Evolutionary conservation across 306 rosid genomes (phyloP).

Genomic region (Begonia masoniana): DNA sequence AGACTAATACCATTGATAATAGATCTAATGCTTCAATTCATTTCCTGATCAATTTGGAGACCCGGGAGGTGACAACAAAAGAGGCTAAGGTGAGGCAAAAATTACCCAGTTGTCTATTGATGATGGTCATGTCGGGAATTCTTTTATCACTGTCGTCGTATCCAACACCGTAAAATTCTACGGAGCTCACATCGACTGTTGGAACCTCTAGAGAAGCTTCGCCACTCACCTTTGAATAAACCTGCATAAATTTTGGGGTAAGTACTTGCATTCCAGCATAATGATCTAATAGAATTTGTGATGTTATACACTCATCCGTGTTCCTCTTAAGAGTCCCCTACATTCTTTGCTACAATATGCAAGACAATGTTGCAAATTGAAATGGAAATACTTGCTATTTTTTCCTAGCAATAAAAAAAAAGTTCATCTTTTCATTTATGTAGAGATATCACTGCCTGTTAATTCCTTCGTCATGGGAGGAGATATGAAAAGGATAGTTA

Average conservation of each 20-base stretch:
- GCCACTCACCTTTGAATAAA: slow-evolving; percentile 62
- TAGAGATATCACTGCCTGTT: too few species aligned
- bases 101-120: slow-evolving; percentile 72
- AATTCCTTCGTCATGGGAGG: too few species aligned
- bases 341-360: too few species aligned
- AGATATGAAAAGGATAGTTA: background rate
- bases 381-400: too few species aligned
- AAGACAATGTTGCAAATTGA: too few species aligned
- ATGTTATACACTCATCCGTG: too few species aligned
- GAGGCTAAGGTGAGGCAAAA: background rate
- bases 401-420: too few species aligned
- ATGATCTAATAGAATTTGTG: too few species aligned
- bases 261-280: background rate
- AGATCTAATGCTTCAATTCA: too few species aligned
- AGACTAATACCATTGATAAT: too few species aligned
- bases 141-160: slow-evolving; percentile 86
- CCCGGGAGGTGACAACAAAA: background rate
- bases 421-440: too few species aligned
- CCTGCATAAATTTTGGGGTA: slow-evolving; percentile 22
- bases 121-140: slow-evolving; percentile 89
- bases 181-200: slow-evolving; percentile 68
- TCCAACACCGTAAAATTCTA: slow-evolving; percentile 79
- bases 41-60: background rate
- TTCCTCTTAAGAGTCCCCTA: too few species aligned
- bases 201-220: slow-evolving; percentile 47